Evolutionary conservation across 2,329 filamentous ascomycete genomes (phyloP).

Genomic region (Akanthomyces dipterigenus): DNA sequence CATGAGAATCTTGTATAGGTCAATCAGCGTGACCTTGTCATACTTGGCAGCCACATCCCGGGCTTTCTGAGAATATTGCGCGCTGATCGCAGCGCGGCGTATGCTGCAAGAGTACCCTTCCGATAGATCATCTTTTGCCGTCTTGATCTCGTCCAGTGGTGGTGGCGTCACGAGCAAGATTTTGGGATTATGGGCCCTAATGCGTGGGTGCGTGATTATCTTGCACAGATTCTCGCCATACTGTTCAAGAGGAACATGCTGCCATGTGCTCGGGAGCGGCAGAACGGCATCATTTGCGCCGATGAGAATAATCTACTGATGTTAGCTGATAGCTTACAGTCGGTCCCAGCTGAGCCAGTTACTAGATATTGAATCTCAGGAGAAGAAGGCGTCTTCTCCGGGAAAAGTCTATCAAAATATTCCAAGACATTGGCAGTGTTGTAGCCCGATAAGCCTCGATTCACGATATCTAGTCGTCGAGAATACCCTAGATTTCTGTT

Average conservation of each 20-base stretch:
- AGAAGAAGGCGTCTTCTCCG: constrained; percentile 49
- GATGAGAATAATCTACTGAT: constrained; percentile 63
- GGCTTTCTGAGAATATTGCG: constrained; percentile 53
- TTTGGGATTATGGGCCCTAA: constrained; percentile 62
- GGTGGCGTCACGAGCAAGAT: constrained; percentile 78
- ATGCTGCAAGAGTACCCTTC: constrained; percentile 37
- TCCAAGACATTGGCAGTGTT: constrained; percentile 69
- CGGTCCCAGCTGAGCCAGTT: not conserved
- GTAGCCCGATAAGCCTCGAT: constrained; percentile 82
- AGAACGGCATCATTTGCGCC: constrained; percentile 87
- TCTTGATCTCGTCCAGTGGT: constrained; percentile 70
- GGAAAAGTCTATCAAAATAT: constrained; percentile 64
- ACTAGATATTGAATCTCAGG: constrained; percentile 63
- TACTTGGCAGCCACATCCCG: constrained; percentile 62
- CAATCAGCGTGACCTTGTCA: constrained; percentile 62
- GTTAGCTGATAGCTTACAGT: constrained; percentile 15
- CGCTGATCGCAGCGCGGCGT: constrained; percentile 41
- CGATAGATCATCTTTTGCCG: constrained; percentile 40
- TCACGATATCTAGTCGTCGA: constrained; percentile 76
- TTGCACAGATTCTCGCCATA: constrained; percentile 66
- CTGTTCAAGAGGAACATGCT: constrained; percentile 70
- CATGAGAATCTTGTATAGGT: constrained; percentile 78
- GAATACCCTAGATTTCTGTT: constrained; percentile 55
- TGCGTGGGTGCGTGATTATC: constrained; percentile 65
- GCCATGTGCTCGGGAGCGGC: constrained; percentile 52